phyloP scores from a whole-genome alignment of 768 basidiomycete species.

The Mycena belliarum region DNA sequence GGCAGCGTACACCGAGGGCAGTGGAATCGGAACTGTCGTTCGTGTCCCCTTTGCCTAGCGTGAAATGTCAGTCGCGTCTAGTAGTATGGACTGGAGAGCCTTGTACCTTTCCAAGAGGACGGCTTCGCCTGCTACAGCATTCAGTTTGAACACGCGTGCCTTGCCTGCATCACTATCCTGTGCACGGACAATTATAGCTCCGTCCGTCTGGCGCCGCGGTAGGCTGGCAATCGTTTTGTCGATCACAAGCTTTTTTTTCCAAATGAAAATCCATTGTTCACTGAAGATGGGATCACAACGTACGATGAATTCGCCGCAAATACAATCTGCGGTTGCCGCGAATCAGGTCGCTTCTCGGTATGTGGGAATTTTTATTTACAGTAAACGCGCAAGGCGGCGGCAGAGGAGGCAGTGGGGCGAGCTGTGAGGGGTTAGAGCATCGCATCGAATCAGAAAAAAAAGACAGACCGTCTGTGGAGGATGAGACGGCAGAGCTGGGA shows the following conservation, averaged over 20 bases:
- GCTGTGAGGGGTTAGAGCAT: slow-evolving; percentile 43
- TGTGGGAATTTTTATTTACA: slow-evolving; percentile 38
- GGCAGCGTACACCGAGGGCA: slow-evolving; percentile 69
- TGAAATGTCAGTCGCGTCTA: not conserved
- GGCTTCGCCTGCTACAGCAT: slow-evolving; percentile 67
- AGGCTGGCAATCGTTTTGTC: slow-evolving; percentile 71
- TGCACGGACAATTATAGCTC: slow-evolving; percentile 75
- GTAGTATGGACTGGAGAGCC: not conserved
- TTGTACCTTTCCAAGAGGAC: slow-evolving; percentile 78
- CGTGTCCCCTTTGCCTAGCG: slow-evolving; percentile 63
- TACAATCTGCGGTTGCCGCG: slow-evolving; percentile 57
- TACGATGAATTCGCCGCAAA: slow-evolving; percentile 87
- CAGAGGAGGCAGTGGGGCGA: slow-evolving; percentile 76
- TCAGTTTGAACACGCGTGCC: slow-evolving; percentile 84
- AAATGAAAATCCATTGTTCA: not conserved
- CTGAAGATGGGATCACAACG: slow-evolving; percentile 29
- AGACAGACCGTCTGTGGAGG: slow-evolving; percentile 77
- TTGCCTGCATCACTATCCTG: slow-evolving; percentile 59
- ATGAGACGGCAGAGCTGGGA: slow-evolving; percentile 60
- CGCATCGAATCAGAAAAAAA: not conserved
- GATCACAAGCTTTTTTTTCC: slow-evolving; percentile 64
- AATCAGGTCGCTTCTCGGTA: slow-evolving; percentile 4
- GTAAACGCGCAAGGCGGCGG: slow-evolving; percentile 77
- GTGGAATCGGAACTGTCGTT: slow-evolving; percentile 71
- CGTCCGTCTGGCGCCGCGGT: slow-evolving; percentile 76